These are phyloP conservation scores for Starmerella bombicola DNA, from an alignment of 805 yeast species.

Conservation along the genomic window DNA sequence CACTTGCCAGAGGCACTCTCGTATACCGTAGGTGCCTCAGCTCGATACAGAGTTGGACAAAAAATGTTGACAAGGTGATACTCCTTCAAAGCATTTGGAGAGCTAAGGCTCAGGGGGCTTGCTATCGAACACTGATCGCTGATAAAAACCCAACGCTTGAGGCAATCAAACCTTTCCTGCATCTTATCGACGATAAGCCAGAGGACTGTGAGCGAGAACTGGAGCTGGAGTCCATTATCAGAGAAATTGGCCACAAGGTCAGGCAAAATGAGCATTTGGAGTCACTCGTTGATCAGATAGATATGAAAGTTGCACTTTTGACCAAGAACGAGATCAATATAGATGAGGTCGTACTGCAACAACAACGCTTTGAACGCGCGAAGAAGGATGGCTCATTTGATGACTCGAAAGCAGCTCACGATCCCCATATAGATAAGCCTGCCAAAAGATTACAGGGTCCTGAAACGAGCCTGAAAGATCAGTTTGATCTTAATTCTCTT, in stretches of 20 bases:
- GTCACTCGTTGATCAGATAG: constrained; percentile 59
- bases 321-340: constrained; percentile 68
- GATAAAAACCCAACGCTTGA: constrained; percentile 66
- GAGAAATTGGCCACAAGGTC: constrained; percentile 57
- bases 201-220: constrained; percentile 66
- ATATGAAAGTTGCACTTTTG: constrained; percentile 62
- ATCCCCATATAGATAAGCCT: background rate
- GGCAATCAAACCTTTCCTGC: constrained; percentile 65
- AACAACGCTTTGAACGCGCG: constrained; percentile 17
- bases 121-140: constrained; percentile 59
- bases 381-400: constrained; percentile 3
- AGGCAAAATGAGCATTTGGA: constrained; percentile 59
- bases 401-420: constrained; percentile 2
- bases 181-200: constrained; percentile 58
- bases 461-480: constrained; percentile 12
- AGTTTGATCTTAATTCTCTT: constrained; percentile 30
- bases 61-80: constrained; percentile 47
- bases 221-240: constrained; percentile 52
- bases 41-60: constrained; percentile 35
- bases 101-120: constrained; percentile 52
- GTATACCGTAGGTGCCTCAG: constrained; percentile 27
- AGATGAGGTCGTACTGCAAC: constrained; percentile 41
- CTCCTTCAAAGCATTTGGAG: constrained; percentile 64
- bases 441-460: background rate
- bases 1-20: constrained; percentile 27